These are phyloP conservation scores for Ophiobolus disseminans DNA, from an alignment of 2,329 filamentous ascomycete genomes.

Conservation along the genomic window DNA sequence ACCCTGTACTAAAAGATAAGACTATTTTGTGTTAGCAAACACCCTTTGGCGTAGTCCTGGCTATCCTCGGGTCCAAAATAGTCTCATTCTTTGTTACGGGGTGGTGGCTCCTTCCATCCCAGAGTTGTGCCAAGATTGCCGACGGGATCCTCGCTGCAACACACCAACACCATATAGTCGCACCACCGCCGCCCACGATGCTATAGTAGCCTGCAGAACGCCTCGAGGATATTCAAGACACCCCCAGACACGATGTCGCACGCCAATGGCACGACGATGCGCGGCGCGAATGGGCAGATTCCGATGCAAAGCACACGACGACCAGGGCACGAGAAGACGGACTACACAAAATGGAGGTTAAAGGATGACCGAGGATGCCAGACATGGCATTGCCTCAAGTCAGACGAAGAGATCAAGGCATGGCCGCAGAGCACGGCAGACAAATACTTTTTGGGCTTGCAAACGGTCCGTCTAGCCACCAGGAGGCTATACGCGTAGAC, in stretches of 20 bases:
- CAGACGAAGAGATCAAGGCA: conserved; percentile 71
- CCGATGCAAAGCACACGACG: conserved; percentile 21
- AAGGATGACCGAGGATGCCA: conserved; percentile 83
- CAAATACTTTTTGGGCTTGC: conserved; percentile 83
- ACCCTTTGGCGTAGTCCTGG: too few species aligned
- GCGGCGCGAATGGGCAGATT: conserved; percentile 17
- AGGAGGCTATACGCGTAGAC: background rate
- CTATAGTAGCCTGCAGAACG: background rate
- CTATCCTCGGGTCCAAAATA: too few species aligned
- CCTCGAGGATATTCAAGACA: conserved; percentile 3
- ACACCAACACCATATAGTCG: background rate
- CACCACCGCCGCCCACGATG: conserved; percentile 10
- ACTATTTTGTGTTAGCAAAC: too few species aligned
- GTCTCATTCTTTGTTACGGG: too few species aligned
- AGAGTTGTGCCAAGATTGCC: conserved; percentile 30
- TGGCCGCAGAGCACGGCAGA: conserved; percentile 93
- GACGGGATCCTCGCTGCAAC: conserved; percentile 6
- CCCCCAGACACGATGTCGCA: conserved; percentile 21
- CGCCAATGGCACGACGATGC: conserved; percentile 33
- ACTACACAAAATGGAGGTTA: conserved; percentile 83
- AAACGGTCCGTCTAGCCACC: conserved; percentile 64
- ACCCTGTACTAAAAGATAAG: too few species aligned
- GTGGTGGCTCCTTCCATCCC: background rate
- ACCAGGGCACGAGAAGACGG: conserved; percentile 63
- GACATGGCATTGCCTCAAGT: conserved; percentile 89